Conservation (phyloP, 371 early-diverging fungal genomes). For the Rhizomucor miehei region DNA sequence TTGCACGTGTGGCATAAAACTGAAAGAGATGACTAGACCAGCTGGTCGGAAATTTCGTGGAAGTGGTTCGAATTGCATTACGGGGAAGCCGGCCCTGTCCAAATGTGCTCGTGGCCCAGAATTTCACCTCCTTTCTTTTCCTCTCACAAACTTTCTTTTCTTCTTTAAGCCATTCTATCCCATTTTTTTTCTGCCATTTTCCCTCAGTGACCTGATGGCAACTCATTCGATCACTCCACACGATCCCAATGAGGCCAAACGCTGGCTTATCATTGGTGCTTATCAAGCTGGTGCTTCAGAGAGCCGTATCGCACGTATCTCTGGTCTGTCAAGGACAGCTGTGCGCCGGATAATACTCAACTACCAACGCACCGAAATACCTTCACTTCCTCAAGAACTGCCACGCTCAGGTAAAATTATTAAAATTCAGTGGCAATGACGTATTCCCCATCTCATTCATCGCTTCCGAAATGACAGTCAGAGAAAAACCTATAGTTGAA, state of each 20-base stretch:
- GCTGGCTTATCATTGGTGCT: conserved; percentile 49
- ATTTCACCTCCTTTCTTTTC: conserved; percentile 1
- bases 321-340: conserved; percentile 42
- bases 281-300: conserved; percentile 47
- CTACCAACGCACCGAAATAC: conserved; percentile 37
- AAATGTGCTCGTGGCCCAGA: too few relatives aligned
- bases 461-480: conserved; percentile 17
- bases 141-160: neutral
- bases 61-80: too few relatives aligned
- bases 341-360: conserved; percentile 44
- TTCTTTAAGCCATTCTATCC: neutral
- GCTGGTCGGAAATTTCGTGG: too few relatives aligned
- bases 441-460: neutral
- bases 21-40: too few relatives aligned
- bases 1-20: too few relatives aligned
- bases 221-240: neutral
- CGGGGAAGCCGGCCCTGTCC: too few relatives aligned
- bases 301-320: conserved; percentile 37
- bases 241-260: conserved; percentile 34
- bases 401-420: conserved; percentile 29
- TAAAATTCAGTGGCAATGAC: neutral
- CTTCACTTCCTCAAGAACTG: conserved; percentile 34
- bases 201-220: neutral
- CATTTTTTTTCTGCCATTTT: neutral
- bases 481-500: conserved; percentile 40